Base-by-base conservation (phyloP, 768 basidiomycete genomes). In the Tephrocybe sp. region DNA sequence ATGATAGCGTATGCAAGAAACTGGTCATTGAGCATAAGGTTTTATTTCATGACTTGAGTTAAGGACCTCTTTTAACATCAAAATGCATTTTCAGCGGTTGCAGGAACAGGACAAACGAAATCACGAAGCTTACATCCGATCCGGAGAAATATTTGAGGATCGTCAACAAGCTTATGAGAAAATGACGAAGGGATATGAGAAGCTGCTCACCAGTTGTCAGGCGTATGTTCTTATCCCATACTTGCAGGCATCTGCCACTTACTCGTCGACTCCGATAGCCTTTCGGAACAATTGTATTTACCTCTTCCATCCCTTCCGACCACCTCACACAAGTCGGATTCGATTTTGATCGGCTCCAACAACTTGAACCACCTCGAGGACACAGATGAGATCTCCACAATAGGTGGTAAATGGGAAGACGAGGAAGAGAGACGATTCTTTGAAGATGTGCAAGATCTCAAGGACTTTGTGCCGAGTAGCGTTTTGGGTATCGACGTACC, bases 111-210 rank as follows among this genome's bases (percentile, higher is more conserved):
- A 98, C 67, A 86, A 87, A 56, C 80, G 89, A 45, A 99, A 99
- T 62, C 96, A 98, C 65, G 97, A 99, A 74, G 97, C 97, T 51
- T 99, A 99, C 65, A 98, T 99, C 58, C 92, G 95, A 26, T 98
- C 95, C 2, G 97, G 97, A 23, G 96, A 99, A 69, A 98, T 99
- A 56, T 99, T 99, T 59, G 97, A 99, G 64, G 97, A 99, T 67
- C 84, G 97, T 28, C 96, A 98, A 66, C 95, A 98, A 68, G 93
- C 91, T 9, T 99, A 99, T 65, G 97, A 99, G 74, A 94, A 93
- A 72, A 97, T 98, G 91, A 94, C 93, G 33, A 93, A 90, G 69
- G 80, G 85, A 39, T 98, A 98, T 61, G 97, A 99, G 70, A 93
- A 95, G 53, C 71, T 98, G 20, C 80, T 94, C 42, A 75, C 86